Conservation (phyloP, 768 basidiomycete genomes). For the Lactarius hatsudake region DNA sequence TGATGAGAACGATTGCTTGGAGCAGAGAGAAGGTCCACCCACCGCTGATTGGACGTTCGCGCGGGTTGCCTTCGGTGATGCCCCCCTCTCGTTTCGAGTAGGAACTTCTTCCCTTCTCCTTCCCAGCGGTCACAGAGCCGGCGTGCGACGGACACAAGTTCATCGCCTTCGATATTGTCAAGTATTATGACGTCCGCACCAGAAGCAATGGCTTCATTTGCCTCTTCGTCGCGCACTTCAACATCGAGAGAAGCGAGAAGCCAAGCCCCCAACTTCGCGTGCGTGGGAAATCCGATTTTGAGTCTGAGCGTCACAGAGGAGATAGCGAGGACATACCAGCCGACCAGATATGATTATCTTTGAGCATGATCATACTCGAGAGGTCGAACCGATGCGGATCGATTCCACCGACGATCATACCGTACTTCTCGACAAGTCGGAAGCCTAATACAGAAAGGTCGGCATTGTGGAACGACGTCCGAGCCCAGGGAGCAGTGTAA, state of each 20-base stretch:
- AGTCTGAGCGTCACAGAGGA: neutral
- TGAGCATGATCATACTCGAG: conserved; percentile 99
- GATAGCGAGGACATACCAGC: conserved; percentile 52
- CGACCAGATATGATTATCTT: conserved; percentile 99
- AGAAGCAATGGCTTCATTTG: conserved; percentile 92
- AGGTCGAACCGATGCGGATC: conserved; percentile 94
- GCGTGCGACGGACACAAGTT: conserved; percentile 64
- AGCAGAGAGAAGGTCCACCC: conserved; percentile 29
- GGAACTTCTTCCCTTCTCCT: conserved; percentile 69
- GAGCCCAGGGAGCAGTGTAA: neutral
- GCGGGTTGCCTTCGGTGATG: conserved; percentile 85
- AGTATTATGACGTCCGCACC: conserved; percentile 96
- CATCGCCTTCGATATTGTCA: conserved; percentile 83
- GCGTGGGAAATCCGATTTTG: conserved; percentile 57
- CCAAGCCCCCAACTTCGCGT: conserved; percentile 85
- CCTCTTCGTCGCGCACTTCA: conserved; percentile 89
- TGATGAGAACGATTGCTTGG: neutral
- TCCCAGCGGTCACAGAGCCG: conserved; percentile 76
- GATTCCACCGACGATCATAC: conserved; percentile 96
- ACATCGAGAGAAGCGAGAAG: conserved; percentile 80
- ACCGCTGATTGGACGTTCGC: conserved; percentile 82
- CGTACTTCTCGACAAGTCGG: conserved; percentile 96
- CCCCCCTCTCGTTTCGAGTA: conserved; percentile 93
- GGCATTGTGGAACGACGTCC: neutral
- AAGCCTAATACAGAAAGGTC: conserved; percentile 55